A percentile compares a stretch with the other conserved stretches of the same genome.
phyloP scores from a whole-genome alignment of 2,329 filamentous ascomycete genomes.

The Aspergillus japonicus region DNA sequence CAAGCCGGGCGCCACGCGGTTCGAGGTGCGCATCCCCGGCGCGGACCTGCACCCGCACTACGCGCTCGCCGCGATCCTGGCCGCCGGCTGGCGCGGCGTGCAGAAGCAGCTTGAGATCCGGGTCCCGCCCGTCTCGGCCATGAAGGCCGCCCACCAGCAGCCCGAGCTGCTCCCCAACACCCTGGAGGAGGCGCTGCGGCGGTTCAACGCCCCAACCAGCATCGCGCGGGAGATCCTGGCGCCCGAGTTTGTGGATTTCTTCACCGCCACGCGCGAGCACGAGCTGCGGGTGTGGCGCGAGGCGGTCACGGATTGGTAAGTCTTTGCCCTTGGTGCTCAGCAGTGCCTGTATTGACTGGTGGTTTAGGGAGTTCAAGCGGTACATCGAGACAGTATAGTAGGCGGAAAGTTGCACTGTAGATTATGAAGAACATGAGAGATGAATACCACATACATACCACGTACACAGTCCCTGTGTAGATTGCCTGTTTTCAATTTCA shows the following conservation, averaged over 20 bases:
- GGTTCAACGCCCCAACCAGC: constrained; percentile 72
- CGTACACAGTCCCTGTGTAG: not conserved
- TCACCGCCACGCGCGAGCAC: constrained; percentile 86
- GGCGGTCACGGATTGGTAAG: constrained; percentile 91
- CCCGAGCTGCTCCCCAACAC: constrained; percentile 65
- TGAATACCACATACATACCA: not conserved
- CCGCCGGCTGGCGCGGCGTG: constrained; percentile 84
- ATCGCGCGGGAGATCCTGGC: constrained; percentile 89
- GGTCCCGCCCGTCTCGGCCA: constrained; percentile 77
- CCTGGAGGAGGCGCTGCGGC: constrained; percentile 75
- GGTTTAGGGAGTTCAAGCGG: constrained; percentile 63
- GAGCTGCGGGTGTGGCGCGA: constrained; percentile 88
- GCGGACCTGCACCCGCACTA: constrained; percentile 87
- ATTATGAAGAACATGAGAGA: not conserved
- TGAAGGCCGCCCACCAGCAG: constrained; percentile 57
- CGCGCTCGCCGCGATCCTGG: constrained; percentile 83
- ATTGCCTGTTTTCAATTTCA: no score
- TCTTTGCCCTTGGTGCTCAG: constrained; percentile 22
- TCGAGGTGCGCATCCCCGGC: constrained; percentile 41
- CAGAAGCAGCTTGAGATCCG: constrained; percentile 84
- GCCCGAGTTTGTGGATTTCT: constrained; percentile 92
- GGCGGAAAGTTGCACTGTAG: not conserved
- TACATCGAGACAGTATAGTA: constrained; percentile 69
- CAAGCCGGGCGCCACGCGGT: constrained; percentile 58
- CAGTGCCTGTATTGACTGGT: not conserved